A percentile compares a stretch with the other conserved stretches of the same genome.
These are phyloP conservation scores for Vanilla planifolia DNA, from an alignment of 106 monocot species.

Conservation along the genomic window DNA sequence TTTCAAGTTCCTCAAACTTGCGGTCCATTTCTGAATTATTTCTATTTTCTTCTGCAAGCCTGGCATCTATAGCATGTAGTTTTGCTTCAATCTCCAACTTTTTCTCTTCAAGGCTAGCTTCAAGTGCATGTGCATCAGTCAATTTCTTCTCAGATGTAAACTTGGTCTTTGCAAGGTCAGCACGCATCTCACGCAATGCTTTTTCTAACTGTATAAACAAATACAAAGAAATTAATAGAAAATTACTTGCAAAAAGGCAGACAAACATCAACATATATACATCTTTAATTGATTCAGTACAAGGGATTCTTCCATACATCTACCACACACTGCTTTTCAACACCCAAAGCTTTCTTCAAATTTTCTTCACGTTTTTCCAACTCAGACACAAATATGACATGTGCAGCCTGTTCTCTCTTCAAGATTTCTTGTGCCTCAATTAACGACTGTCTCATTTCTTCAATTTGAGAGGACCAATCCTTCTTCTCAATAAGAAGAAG, in stretches of 20 bases:
- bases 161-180: constrained; percentile 68
- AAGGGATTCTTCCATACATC: constrained; percentile 47
- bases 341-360: constrained; percentile 62
- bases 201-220: constrained; percentile 64
- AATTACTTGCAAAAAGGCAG: neutral
- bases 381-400: constrained; percentile 66
- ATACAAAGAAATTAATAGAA: neutral
- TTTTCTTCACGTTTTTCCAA: constrained; percentile 75
- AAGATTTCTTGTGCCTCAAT: constrained; percentile 65
- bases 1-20: constrained; percentile 65
- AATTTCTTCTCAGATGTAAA: constrained; percentile 73
- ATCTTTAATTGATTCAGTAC: neutral
- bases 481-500: constrained; percentile 96
- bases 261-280: neutral
- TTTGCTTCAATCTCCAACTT: constrained; percentile 62
- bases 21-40: constrained; percentile 73
- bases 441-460: constrained; percentile 47
- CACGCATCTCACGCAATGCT: constrained; percentile 69
- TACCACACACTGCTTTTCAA: constrained; percentile 83
- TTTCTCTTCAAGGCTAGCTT: constrained; percentile 69
- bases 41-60: constrained; percentile 82
- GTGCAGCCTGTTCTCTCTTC: constrained; percentile 78
- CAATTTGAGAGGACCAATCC: constrained; percentile 62
- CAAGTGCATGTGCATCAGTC: constrained; percentile 64
- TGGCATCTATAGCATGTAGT: constrained; percentile 71